Evolutionary conservation across 495 filamentous ascomycete species (phyloP), one percentile per base, ranked within the genome.

Genomic region (Copromyces sp.): DNA sequence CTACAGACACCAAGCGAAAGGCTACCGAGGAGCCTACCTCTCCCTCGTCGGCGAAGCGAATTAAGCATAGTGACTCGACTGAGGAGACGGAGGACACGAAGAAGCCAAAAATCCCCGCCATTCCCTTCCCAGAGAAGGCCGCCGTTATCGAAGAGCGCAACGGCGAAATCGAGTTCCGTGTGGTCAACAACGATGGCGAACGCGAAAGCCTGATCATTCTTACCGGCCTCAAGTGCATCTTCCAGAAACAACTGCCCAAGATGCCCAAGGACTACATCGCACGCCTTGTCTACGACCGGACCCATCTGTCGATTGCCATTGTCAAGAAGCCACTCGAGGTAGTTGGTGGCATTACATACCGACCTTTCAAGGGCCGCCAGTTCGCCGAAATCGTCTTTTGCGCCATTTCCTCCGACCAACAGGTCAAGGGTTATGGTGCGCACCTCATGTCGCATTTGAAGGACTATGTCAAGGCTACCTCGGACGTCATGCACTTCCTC

Each of bases 221-320:
- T 29, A 98, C 95, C 0, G 96, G 95, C 9, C 82, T 99, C 47
- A 99, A 98, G 81, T 97, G 94, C 78, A 97, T 99, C 70, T 99
- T 99, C 78, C 95, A 99, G 81, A 98, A 99, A 73, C 95, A 99
- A 75, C 87, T 99, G 0, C 95, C 95, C 2, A 98, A 98, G 82
- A 99, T 99, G 95, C 95, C 95, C 1, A 97, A 97, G 82, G 95
- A 98, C 77, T 99, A 99, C 80, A 98, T 99, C 73, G 95, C 95
- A 24, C 90, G 95, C 35, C 88, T 99, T 9, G 95, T 99, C 39
- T 99, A 99, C 81, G 95, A 99, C 82, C 90, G 95, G 39, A 97
- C 95, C 29, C 95, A 99, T 85, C 80, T 98, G 40, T 96, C 93
- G 5, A 97, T 99, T 76, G 95, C 96, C 35, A 98, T 99, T 76